Evolutionary conservation across 23 red algal genomes (phyloP), one percentile per base, ranked within the genome.

Genomic region (Gracilaria vermiculophylla): DNA sequence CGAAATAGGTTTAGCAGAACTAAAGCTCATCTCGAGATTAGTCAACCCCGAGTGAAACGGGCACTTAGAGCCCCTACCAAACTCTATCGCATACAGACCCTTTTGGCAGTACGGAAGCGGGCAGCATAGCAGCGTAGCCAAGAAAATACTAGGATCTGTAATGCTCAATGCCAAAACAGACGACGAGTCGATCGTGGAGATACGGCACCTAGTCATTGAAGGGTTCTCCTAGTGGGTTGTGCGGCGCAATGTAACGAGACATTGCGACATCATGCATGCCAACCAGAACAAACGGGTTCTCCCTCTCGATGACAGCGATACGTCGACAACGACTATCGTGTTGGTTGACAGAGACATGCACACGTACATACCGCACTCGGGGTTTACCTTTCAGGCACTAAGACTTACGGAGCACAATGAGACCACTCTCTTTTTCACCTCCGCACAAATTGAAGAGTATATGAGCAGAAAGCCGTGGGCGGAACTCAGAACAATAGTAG

Each of bases 21-120:
- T 81, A 15, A 50, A 70, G 3, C 23, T 69, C 6, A 66, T 88
- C 21, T 17, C 51, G 23, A 25, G 21, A 7, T 28, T 60, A 20
- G 48, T 88, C 10, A 45, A 45, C 19, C 53, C 84, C 28, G 66
- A 88, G 21, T 88, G 66, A 53, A 65, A 88, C 33, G 25, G 54
- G 16, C 31, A 33, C 14, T 29, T 88, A 2, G 70, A 51, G 11
- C 69, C 37, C 13, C 10, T 91, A n/a, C 57, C 87, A 39, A 48
- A 91, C 2, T 56, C 35, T 12, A 49, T 81, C 41, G 13, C 57
- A 2, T 74, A 81, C n/a, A 20, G 61, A 33, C 74, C 76, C 8
- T 61, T 32, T 33, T 91, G 87, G 74, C 72, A 91, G 34, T 91
- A 91, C 58, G 87, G 74, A 0, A 35, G 15, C 43, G 76, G 87